Evolutionary conservation across 192 early-diverging fungal genomes (phyloP).

Genomic region (Lobosporangium transversale): DNA sequence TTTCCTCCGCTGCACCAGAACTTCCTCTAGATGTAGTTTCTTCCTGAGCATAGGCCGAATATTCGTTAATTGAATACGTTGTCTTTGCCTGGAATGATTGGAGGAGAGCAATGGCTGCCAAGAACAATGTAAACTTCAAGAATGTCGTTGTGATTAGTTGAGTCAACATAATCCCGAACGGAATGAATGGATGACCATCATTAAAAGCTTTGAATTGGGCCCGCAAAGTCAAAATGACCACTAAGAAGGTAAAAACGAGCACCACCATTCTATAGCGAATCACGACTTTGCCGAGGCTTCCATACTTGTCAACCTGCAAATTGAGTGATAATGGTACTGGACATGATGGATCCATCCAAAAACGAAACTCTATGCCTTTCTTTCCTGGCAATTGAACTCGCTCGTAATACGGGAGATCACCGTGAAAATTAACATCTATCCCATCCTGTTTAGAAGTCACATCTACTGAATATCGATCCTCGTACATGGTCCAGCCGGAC

Average conservation of each 20-base stretch:
- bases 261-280: slow-evolving; percentile 80
- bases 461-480: slow-evolving; percentile 65
- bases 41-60: no score
- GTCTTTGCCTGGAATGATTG: slow-evolving; percentile 33
- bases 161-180: slow-evolving; percentile 43
- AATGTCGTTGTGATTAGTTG: slow-evolving; percentile 29
- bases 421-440: slow-evolving; percentile 62
- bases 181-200: slow-evolving; percentile 36
- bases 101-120: slow-evolving; percentile 33
- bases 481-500: slow-evolving; percentile 66
- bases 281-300: slow-evolving; percentile 73
- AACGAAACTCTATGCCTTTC: slow-evolving; percentile 57
- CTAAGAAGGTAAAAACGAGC: slow-evolving; percentile 71
- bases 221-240: slow-evolving; percentile 68
- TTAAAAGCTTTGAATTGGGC: slow-evolving; percentile 59
- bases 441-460: slow-evolving; percentile 24
- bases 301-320: slow-evolving; percentile 75
- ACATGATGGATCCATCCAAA: slow-evolving; percentile 70
- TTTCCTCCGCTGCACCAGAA: slow-evolving; percentile 22
- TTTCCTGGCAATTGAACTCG: slow-evolving; percentile 37
- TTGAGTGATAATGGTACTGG: slow-evolving; percentile 58
- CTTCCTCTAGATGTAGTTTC: neutral
- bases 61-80: slow-evolving; percentile 8
- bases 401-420: slow-evolving; percentile 58
- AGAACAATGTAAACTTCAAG: slow-evolving; percentile 30